phyloP scores from a whole-genome alignment of 1,284 basidiomycete genomes.

The Athelia sp. region DNA sequence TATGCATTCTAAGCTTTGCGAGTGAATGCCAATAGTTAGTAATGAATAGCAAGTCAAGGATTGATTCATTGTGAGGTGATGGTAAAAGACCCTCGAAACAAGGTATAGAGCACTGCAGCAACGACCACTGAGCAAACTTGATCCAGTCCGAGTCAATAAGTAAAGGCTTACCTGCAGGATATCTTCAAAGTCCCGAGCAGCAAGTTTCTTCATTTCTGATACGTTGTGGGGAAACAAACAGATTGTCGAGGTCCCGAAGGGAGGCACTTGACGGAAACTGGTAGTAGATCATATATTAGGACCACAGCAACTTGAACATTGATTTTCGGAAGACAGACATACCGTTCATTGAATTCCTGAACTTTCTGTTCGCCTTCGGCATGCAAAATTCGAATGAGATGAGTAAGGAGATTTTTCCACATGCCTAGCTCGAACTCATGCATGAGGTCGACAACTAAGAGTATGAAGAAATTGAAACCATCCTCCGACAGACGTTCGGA shows the following conservation, averaged over 20 bases:
- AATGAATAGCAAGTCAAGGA: slow-evolving; percentile 18
- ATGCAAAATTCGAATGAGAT: slow-evolving; percentile 19
- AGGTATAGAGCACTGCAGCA: slow-evolving; percentile 26
- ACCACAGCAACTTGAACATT: background rate
- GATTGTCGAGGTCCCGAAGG: slow-evolving; percentile 17
- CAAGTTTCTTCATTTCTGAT: slow-evolving; percentile 11
- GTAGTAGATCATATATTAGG: slow-evolving; percentile 5
- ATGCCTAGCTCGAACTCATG: slow-evolving; percentile 24
- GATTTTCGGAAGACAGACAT: background rate
- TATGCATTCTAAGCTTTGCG: slow-evolving; percentile 29
- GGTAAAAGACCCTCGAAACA: slow-evolving; percentile 28
- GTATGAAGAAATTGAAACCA: slow-evolving; percentile 13
- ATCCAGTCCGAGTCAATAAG: slow-evolving; percentile 4
- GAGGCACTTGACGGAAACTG: slow-evolving; percentile 16
- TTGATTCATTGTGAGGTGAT: slow-evolving; percentile 15
- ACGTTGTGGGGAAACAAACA: slow-evolving; percentile 8
- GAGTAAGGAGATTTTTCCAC: slow-evolving; percentile 19
- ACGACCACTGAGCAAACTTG: slow-evolving; percentile 2
- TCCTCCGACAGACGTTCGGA: slow-evolving; percentile 1
- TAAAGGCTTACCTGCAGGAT: slow-evolving; percentile 11
- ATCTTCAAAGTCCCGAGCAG: slow-evolving; percentile 13
- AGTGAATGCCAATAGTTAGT: slow-evolving; percentile 25
- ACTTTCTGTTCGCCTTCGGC: slow-evolving; percentile 7
- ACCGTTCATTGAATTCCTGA: slow-evolving; percentile 15
- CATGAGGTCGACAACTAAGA: slow-evolving; percentile 19